A percentile compares a stretch with the other conserved stretches of the same genome.
Evolutionary conservation across 257 asterid genomes (phyloP).

Genomic region (Gentiana dahurica): DNA sequence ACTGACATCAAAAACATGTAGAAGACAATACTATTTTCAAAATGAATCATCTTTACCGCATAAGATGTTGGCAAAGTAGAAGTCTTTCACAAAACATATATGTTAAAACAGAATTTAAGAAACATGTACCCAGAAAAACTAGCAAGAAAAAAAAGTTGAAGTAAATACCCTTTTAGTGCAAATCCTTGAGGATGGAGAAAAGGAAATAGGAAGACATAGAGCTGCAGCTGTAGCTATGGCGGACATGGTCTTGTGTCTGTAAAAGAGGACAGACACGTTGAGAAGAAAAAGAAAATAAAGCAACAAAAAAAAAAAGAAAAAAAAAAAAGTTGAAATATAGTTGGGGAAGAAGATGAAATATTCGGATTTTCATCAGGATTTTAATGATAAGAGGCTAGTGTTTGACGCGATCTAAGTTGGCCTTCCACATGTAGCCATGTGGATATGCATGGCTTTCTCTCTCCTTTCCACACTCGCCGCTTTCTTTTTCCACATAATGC

Average conservation of each 20-base stretch:
- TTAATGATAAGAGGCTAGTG: constrained; percentile 52
- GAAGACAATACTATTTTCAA: too few relatives aligned
- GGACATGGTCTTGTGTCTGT: constrained; percentile 39
- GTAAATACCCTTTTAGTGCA: constrained; percentile 44
- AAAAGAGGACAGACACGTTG: constrained; percentile 6
- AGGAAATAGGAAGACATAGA: constrained; percentile 63
- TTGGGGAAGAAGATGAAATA: constrained; percentile 16
- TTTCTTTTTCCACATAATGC: constrained; percentile 23
- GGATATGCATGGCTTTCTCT: constrained; percentile 20
- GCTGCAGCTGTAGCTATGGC: constrained; percentile 83
- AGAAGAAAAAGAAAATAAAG: constrained; percentile 3
- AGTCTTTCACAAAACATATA: too few relatives aligned
- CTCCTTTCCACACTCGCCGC: constrained; percentile 26
- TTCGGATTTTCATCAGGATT: constrained; percentile 11
- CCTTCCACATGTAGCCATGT: constrained; percentile 58
- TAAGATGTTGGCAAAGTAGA: too few relatives aligned
- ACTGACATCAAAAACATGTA: too few relatives aligned
- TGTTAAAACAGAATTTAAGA: too few relatives aligned
- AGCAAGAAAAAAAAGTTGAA: too few relatives aligned
- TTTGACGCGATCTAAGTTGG: constrained; percentile 49
- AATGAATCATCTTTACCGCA: too few relatives aligned
- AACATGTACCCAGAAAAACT: too few relatives aligned
- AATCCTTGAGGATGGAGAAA: constrained; percentile 39
- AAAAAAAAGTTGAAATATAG: background rate
- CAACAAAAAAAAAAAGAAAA: constrained; percentile 12